Evolutionary conservation across 2,329 filamentous ascomycete species (phyloP), one percentile per base, ranked within the genome.

Genomic region (Ramularia endophylla): DNA sequence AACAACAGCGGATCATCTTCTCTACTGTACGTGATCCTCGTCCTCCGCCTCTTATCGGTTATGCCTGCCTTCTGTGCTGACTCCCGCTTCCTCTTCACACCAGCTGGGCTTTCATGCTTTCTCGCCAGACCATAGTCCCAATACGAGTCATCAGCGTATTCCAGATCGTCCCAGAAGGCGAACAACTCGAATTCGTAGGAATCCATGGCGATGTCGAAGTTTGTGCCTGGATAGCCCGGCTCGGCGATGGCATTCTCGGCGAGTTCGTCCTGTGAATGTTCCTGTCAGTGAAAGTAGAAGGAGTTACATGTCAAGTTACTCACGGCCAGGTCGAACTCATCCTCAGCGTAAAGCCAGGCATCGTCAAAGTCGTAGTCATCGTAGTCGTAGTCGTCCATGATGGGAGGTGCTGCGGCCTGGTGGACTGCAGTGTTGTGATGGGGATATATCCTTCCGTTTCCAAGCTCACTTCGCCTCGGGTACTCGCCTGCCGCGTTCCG

Each of bases 161-260:
- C 69, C 31, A 71, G 55, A 43, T 73, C 70, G 41, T 66, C 65
- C 59, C 61, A 71, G 54, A 71, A 73, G 15, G 66, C 66, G 51
- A 65, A 73, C 32, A 64, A 56, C 46, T 72, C 70, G 58, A 65
- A 72, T n/a, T 71, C 66, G 30, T 59, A 56, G n/a, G 35, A 46
- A 33, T 58, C 53, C 18, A 49, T 42, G 13, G 43, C 55, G 18
- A 59, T 50, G 22, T 63, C 59, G 34, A 56, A 43, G 38, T 61
- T 57, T 19, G 56, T 53, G 45, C 57, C 52, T 53, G 47, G 59
- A 38, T 61, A 62, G 36, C 58, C 58, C 3, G 70, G 69, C 11
- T 68, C 69, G 18, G 67, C 56, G 5, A 73, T 58, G 29, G 65
- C 66, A 27, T 66, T 66, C 50, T 73, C 69, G 40, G 69, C 70